A percentile compares a stretch with the other conserved stretches of the same genome.
phyloP scores from a whole-genome alignment of 2,329 filamentous ascomycete genomes.

The Leptographium procerum region DNA sequence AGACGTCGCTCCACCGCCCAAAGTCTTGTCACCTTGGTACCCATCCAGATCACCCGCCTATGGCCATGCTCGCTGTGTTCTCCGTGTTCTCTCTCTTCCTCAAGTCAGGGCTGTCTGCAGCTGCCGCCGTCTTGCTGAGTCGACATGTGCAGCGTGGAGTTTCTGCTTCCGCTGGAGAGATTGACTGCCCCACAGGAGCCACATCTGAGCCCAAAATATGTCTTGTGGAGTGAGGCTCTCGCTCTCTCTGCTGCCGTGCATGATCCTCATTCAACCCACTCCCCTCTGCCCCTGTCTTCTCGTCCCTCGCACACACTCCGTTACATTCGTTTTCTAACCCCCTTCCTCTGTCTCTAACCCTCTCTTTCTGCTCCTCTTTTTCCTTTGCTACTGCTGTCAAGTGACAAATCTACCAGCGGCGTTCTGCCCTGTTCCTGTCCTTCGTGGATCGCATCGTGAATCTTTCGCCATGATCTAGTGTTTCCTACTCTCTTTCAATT shows the following conservation, averaged over 20 bases:
- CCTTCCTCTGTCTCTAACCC: constrained; percentile 6
- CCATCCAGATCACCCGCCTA: background rate
- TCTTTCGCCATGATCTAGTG: constrained; percentile 4
- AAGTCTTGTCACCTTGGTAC: background rate
- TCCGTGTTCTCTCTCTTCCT: background rate
- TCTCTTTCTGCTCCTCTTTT: background rate
- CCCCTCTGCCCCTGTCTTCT: background rate
- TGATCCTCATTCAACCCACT: background rate
- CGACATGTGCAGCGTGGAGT: background rate
- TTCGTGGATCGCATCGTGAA: constrained; percentile 14
- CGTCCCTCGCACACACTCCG: constrained; percentile 4
- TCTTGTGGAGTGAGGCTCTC: background rate
- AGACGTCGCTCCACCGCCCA: constrained; percentile 12
- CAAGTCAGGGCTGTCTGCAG: background rate
- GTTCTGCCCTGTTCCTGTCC: constrained; percentile 8
- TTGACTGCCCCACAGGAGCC: background rate
- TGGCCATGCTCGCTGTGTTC: background rate
- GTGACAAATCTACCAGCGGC: background rate
- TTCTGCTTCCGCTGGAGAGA: background rate
- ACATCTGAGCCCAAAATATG: no score
- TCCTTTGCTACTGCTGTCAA: background rate
- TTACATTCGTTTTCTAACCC: constrained; percentile 9
- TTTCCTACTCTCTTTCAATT: background rate
- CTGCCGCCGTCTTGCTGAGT: background rate
- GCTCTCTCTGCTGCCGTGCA: background rate